Base-by-base conservation (phyloP, 2,329 filamentous ascomycete species). In the Aureobasidium sp. region DNA sequence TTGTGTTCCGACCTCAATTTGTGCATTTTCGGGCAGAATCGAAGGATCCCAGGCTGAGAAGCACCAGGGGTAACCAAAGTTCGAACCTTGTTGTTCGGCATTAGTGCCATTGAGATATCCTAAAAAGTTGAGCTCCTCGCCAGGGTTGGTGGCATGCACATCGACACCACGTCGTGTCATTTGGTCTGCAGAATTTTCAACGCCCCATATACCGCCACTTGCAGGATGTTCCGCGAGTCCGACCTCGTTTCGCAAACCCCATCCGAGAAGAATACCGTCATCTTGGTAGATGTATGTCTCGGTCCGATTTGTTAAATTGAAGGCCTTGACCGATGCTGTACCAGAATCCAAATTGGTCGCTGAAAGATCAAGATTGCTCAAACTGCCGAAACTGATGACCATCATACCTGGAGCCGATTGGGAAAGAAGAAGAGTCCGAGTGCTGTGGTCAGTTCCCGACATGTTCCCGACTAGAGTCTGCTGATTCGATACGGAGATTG, bases 161-260 rank as follows among this genome's bases (percentile, higher is more conserved):
- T 85, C 81, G n/a, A 73, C 59, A 8, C 77, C 78, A 21, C 57
- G 54, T 19, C 62, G 57, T 11, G 49, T 60, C 14, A 88, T 72
- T 32, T 85, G 67, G 65, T 88, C 85, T 7, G 81, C 81, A 2
- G 79, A 84, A 67, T 89, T 89, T 67, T 89, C 86, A 6, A 89
- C 83, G 16, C 69, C 70, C 60, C 71, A 79, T 32, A 79, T 74
- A 54, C 70, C 73, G 24, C 76, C 76, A 21, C 66, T 72, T 16
- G 61, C 58, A 6, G 76, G 75, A 45, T 87, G 74, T 65, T 86
- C 84, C n/a, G 72, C 82, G 3, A 89, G 69, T 8, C 85, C 86
- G 4, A 87, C 83, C 1, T 83, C 82, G 65, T 89, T 89, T 32
- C 84, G 76, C 49, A 90, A 71, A 10, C 86, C 86, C 84, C 84